Evolutionary conservation across 257 asterid species (phyloP), one percentile per base, ranked within the genome.

Genomic region (Primulina eburnea): DNA sequence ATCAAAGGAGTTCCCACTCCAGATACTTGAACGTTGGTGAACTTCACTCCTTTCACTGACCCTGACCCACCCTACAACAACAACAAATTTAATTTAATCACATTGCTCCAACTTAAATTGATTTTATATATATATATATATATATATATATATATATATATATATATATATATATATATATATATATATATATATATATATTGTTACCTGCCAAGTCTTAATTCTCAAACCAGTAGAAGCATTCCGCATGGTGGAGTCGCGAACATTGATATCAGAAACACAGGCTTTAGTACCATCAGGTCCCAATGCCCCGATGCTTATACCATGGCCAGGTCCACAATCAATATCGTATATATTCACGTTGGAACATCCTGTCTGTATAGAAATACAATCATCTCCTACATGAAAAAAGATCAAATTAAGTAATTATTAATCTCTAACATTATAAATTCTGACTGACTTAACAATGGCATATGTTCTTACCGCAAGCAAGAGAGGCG

Each of bases 281-380:
- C 83, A 78, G 5, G 86, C 88, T 73, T 73, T 75, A 0, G 79
- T 68, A 14, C 76, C 84, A 28, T 70, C 82, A 20, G 69, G 67
- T 5, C 90, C 90, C 2, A 85, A 69, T 28, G 86, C 82, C 9
- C 88, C 88, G 5, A 82, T 85, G 84, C 88, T 82, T 38, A 82
- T 72, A 1, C 90, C 90, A 63, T 85, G 90, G 7, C 88, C 86
- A 26, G 88, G 88, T 65, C 87, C 87, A 38, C 90, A 86, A 21
- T 73, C 72, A 57, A 86, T 81, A 18, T 77, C 61, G 33, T 79
- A 75, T 2, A 86, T 70, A 60, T 65, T 50, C 0, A 83, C 71
- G n/a, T 64, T 72, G 0, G 78, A 65, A 71, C 84, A 77, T 34
- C 86, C 90, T 2, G 82, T 81, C 63, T 83, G 88, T 29, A 83